Base-by-base conservation (phyloP, 2,329 filamentous ascomycete genomes). In the Didymella lethalis region DNA sequence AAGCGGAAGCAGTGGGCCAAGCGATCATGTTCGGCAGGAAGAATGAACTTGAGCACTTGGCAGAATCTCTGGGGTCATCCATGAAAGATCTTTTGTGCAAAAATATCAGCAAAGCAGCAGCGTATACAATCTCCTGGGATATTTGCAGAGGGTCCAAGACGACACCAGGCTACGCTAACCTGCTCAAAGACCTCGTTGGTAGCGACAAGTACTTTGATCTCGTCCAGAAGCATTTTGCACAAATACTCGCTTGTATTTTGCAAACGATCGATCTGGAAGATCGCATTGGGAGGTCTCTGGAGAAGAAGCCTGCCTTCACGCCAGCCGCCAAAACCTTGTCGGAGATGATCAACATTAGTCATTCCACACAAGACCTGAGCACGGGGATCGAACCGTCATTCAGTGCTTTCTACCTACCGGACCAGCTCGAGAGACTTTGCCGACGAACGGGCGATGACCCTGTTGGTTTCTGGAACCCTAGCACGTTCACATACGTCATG, bases 361-460 rank as follows among this genome's bases (percentile, higher is more conserved):
- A 88, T 63, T 93, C 93, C 0, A 79, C 81, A 2, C 83, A 85
- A 28, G 77, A 80, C 12, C 80, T 97, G 7, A 90, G 92, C 3
- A 82, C 89, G 11, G 91, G 90, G 55, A 93, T 97, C 66, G 93
- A 98, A 69, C 95, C 95, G 3, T 88, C 87, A 52, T 98, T 97
- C 78, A 89, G 86, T 65, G 88, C 89, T 28, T 92, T 89, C 65
- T 90, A 90, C 68, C 82, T 99, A 3, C 81, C 89, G 11, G 86
- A 89, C 61, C 88, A 95, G 69, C 83, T 98, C 23, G 84, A 90
- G 14, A 87, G 92, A 56, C 79, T 98, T n/a, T 96, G 91, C 70
- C 86, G 85, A 64, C 85, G 89, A 45, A 90, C 88, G 2, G 69
- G 62, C 12, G 85, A 87, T 20, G 86, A 92, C 46, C 78, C 87